These are phyloP conservation scores for Cucurbita ficifolia DNA, from an alignment of 306 rosid genomes.

Conservation along the genomic window DNA sequence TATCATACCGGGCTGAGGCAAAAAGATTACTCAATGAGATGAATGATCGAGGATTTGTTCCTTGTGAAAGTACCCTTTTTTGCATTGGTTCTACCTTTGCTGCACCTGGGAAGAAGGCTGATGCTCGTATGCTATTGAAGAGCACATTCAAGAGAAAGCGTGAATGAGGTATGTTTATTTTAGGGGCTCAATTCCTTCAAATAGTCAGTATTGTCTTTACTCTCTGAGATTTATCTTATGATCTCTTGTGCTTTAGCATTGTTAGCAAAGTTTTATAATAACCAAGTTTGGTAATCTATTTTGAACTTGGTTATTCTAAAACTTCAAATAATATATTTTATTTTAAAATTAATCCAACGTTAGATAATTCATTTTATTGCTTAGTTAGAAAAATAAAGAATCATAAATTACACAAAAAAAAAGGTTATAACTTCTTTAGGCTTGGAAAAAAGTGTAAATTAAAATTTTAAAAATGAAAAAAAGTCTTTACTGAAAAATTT, in stretches of 20 bases:
- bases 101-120: slow-evolving; percentile 48
- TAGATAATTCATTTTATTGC: too few species aligned
- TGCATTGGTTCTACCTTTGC: slow-evolving; percentile 52
- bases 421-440: too few species aligned
- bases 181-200: slow-evolving; percentile 1
- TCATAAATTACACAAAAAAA: too few species aligned
- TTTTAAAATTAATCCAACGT: too few species aligned
- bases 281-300: too few species aligned
- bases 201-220: neutral
- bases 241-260: neutral
- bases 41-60: slow-evolving; percentile 56
- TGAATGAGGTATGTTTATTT: slow-evolving; percentile 11
- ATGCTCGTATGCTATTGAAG: slow-evolving; percentile 54
- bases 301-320: too few species aligned
- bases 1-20: slow-evolving; percentile 52
- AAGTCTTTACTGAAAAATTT: too few species aligned
- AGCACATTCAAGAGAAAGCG: slow-evolving; percentile 28
- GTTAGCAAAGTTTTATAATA: neutral
- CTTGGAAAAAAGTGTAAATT: too few species aligned
- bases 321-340: too few species aligned
- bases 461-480: too few species aligned
- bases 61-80: slow-evolving; percentile 42
- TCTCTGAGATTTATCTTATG: neutral
- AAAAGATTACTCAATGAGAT: slow-evolving; percentile 55
- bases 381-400: too few species aligned